Conservation (phyloP, 2,329 filamentous ascomycete species). For the Aspergillus neotritici region DNA sequence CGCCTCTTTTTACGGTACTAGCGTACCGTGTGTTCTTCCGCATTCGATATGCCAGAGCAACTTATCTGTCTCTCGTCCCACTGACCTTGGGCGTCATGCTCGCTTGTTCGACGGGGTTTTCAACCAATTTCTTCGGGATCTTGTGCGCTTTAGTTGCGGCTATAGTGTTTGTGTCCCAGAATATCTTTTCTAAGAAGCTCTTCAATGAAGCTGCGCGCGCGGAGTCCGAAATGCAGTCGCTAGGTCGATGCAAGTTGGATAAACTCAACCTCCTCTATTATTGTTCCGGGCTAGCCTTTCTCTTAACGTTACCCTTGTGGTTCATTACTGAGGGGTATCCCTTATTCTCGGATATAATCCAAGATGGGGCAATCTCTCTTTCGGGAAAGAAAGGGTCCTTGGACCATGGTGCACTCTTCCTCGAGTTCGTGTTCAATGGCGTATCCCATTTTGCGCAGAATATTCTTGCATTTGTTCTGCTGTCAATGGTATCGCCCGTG, state of each 20-base stretch:
- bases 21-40: conserved; percentile 87
- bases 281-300: conserved; percentile 86
- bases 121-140: conserved; percentile 84
- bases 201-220: conserved; percentile 90
- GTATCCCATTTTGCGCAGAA: conserved; percentile 96
- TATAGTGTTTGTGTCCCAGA: conserved; percentile 92
- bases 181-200: conserved; percentile 95
- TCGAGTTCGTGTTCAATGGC: conserved; percentile 97
- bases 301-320: conserved; percentile 87
- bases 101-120: conserved; percentile 87
- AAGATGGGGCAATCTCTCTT: conserved; percentile 72
- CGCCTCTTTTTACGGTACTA: conserved; percentile 87
- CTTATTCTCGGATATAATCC: conserved; percentile 70
- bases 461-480: conserved; percentile 84
- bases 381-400: conserved; percentile 69
- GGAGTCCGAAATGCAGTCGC: conserved; percentile 64
- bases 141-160: conserved; percentile 83
- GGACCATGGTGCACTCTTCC: conserved; percentile 54
- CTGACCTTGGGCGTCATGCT: conserved; percentile 92
- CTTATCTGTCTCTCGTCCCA: conserved; percentile 84
- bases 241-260: conserved; percentile 71
- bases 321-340: conserved; percentile 80
- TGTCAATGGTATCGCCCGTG: conserved; percentile 91
- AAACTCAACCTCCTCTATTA: conserved; percentile 97
- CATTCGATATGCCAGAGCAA: conserved; percentile 79